Evolutionary conservation across 2,329 filamentous ascomycete genomes (phyloP), one percentile per base, ranked within the genome.

Genomic region (Biscogniauxia mediterranea): DNA sequence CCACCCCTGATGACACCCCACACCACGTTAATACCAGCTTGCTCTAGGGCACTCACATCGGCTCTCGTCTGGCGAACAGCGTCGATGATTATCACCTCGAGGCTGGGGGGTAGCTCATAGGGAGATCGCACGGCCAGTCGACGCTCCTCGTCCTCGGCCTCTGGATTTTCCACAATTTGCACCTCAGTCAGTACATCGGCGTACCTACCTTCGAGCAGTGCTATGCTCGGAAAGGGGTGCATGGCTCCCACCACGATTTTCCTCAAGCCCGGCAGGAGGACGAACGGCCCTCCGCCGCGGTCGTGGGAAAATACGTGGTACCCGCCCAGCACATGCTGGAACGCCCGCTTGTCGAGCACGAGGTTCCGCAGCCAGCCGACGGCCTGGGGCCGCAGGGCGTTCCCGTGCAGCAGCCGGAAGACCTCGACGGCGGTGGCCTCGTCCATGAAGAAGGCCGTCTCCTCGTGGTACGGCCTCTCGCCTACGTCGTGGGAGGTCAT

Each of bases 361-460:
- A 61, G 11, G 25, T 54, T 54, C 17, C 56, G 51, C 21, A 61
- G 52, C 56, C 56, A 58, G 2, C 5, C 9, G 17, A 56, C 13
- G 2, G 17, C 11, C 11, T 46, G 15, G 38, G 21, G 19, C 5
- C 5, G 17, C 11, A 56, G 21, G 7, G 20, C 52, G 8, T 32
- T n/a, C 7, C n/a, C 25, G 7, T 32, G 26, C 11, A 32, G 11
- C 25, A 26, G 7, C 11, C 17, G 21, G 46, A 56, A 54, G 20
- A 54, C 25, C 25, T 53, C 13, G 20, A 58, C 19, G 3, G 53
- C 60, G n/a, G 49, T 51, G 9, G 5, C 3, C 26, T 58, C 56
- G 42, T 54, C 49, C 49, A 61, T 46, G 32, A 56, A 56, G 56
- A 58, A 61, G 9, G 56, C 55, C 15, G 60, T 52, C 6, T 61